Base-by-base conservation (phyloP, 805 yeast species). In the Candida maltosa region DNA sequence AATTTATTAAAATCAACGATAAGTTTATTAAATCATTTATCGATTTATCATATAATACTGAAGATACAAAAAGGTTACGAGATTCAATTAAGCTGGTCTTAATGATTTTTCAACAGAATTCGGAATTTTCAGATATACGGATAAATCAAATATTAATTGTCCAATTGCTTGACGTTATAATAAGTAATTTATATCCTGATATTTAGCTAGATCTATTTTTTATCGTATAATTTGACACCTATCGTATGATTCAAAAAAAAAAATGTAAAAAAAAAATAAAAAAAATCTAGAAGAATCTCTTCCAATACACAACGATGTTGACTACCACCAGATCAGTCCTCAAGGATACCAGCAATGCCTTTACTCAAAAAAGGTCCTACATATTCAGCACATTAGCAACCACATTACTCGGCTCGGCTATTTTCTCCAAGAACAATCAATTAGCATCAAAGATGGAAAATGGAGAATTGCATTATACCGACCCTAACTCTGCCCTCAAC, bases 361-460 rank as follows among this genome's bases (percentile, higher is more conserved):
- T 5, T 29, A 15, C 26, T 19, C 20, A 32, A 15, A 32, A 11
- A 7, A 15, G 37, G 12, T 20, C 5, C 7, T 33, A 15, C 26
- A 21, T 33, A 15, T 5, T 33, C 7, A 14, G 31, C 7, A 22
- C 36, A 14, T 26, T 33, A 16, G 7, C 15, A 9, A 33, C 31
- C 5, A n/a, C 54, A 10, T 34, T 45, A 16, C 25, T 59, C 10
- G 61, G 64, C 1, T 53, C 67, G 2, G 26, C 65, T 21, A 39
- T 57, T 6, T 65, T 64, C 51, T 62, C 41, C 34, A 69, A 71
- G 35, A 70, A 73, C 31, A 75, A 78, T 24, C 48, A 63, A 27
- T 57, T 80, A 33, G 91, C 88, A 2, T 70, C 78, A 42, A 57
- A 75, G 37, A 74, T 83, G 76, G 83, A 69, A 39, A 55, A 58